phyloP scores from a whole-genome alignment of 495 filamentous ascomycete genomes.

The Aspergillus mulundensis region DNA sequence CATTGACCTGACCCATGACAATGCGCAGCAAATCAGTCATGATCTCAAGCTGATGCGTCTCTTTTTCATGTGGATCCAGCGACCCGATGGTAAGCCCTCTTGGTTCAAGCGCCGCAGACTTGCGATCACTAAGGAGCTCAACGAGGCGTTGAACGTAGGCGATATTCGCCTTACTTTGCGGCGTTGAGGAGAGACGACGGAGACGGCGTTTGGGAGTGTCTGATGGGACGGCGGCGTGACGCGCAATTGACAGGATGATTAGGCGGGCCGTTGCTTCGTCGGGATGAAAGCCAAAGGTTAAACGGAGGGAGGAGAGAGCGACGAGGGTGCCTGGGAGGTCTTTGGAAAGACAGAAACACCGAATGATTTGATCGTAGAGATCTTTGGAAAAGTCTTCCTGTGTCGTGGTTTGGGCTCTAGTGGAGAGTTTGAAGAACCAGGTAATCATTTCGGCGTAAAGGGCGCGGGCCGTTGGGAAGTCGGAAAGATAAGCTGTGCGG shows the following conservation, averaged over 20 bases:
- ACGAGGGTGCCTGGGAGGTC: slow-evolving; percentile 60
- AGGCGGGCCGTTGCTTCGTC: slow-evolving; percentile 46
- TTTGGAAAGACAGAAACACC: slow-evolving; percentile 48
- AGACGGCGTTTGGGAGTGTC: slow-evolving; percentile 39
- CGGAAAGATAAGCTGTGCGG: slow-evolving; percentile 29
- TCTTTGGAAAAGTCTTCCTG: slow-evolving; percentile 44
- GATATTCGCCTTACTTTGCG: slow-evolving; percentile 44
- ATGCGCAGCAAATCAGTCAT: slow-evolving; percentile 48
- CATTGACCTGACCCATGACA: slow-evolving; percentile 44
- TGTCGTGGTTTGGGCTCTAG: slow-evolving; percentile 19
- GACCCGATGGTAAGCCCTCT: slow-evolving; percentile 34
- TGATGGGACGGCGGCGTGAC: slow-evolving; percentile 38
- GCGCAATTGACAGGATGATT: slow-evolving; percentile 49
- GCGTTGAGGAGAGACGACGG: slow-evolving; percentile 39
- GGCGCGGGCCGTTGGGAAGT: slow-evolving; percentile 44
- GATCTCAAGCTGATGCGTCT: slow-evolving; percentile 48
- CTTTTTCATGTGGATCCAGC: slow-evolving; percentile 36
- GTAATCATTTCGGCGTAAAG: slow-evolving; percentile 62
- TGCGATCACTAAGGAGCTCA: slow-evolving; percentile 35
- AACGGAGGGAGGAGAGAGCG: slow-evolving; percentile 52
- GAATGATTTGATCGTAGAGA: slow-evolving; percentile 54
- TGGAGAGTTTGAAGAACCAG: slow-evolving; percentile 40
- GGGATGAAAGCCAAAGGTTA: slow-evolving; percentile 52
- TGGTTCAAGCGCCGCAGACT: slow-evolving; percentile 29
- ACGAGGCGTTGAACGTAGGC: slow-evolving; percentile 35